Evolutionary conservation across 2,329 filamentous ascomycete genomes (phyloP).

Genomic region (Xylaria sp.): DNA sequence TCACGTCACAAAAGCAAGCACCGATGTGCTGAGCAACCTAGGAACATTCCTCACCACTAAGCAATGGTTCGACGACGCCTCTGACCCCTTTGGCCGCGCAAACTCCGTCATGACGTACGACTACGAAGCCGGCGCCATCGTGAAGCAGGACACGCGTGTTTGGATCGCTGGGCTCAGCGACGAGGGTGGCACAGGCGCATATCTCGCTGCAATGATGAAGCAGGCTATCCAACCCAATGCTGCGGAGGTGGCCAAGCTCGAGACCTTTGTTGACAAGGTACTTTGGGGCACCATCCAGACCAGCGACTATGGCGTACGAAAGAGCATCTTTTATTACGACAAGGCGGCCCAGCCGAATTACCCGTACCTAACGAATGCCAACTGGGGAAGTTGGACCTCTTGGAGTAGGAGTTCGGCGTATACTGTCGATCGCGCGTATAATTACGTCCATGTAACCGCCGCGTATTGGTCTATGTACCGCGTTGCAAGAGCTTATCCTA

Average conservation of each 20-base stretch:
- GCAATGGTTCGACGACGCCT: constrained; percentile 56
- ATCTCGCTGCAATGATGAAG: constrained; percentile 61
- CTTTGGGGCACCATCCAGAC: constrained; percentile 57
- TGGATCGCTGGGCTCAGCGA: constrained; percentile 67
- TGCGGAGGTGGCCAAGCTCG: constrained; percentile 57
- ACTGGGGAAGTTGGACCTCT: constrained; percentile 58
- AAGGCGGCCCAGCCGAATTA: constrained; percentile 50
- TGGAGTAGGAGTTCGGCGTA: constrained; percentile 57
- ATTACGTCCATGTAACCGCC: constrained; percentile 63
- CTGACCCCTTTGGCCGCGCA: constrained; percentile 59
- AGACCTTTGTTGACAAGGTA: constrained; percentile 58
- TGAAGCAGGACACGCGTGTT: constrained; percentile 54
- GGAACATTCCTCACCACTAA: constrained; percentile 60
- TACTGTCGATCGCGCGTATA: constrained; percentile 57
- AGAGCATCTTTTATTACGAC: constrained; percentile 64
- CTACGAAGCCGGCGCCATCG: constrained; percentile 50
- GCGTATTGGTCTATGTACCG: constrained; percentile 65
- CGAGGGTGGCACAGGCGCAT: constrained; percentile 63
- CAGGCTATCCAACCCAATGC: constrained; percentile 56
- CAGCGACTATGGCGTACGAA: constrained; percentile 54
- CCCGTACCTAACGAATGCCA: constrained; percentile 48
- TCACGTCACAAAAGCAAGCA: constrained; percentile 55
- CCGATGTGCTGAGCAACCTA: constrained; percentile 51
- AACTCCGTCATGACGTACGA: constrained; percentile 65
- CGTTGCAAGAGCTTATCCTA: constrained; percentile 55